phyloP scores from a whole-genome alignment of 371 early-diverging fungal species.

The Lichtheimia ramosa region DNA sequence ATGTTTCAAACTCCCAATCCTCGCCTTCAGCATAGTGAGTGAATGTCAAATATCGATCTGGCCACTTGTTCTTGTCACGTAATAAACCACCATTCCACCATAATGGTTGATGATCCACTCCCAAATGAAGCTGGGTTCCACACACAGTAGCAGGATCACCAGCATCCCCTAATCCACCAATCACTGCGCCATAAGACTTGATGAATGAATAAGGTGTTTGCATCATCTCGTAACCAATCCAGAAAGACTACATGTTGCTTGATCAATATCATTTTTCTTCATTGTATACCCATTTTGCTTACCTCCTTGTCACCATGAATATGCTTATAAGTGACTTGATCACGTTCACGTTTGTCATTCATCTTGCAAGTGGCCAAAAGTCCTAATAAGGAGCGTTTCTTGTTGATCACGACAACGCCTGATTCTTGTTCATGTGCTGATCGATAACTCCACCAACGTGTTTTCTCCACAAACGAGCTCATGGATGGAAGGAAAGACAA shows the following conservation, averaged over 20 bases:
- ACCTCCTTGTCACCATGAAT: slow-evolving; percentile 62
- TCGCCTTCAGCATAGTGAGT: slow-evolving; percentile 34
- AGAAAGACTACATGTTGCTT: slow-evolving; percentile 41
- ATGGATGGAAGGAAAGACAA: slow-evolving; percentile 46
- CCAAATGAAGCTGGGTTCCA: slow-evolving; percentile 54
- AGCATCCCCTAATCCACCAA: slow-evolving; percentile 53
- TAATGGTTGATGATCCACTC: slow-evolving; percentile 30
- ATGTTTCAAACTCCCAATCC: slow-evolving; percentile 36
- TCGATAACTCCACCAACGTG: slow-evolving; percentile 45
- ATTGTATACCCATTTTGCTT: neutral
- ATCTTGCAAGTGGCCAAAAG: slow-evolving; percentile 58
- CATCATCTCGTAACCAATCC: slow-evolving; percentile 62
- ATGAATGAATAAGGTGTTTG: slow-evolving; percentile 59
- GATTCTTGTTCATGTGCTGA: slow-evolving; percentile 66
- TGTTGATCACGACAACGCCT: slow-evolving; percentile 62
- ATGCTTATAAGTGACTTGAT: slow-evolving; percentile 43
- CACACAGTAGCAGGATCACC: slow-evolving; percentile 47
- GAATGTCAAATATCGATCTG: slow-evolving; percentile 28
- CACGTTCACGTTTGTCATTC: slow-evolving; percentile 53
- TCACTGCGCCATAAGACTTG: slow-evolving; percentile 50
- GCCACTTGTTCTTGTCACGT: slow-evolving; percentile 44
- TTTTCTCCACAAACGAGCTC: slow-evolving; percentile 38
- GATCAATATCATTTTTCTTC: neutral
- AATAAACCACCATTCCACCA: slow-evolving; percentile 59
- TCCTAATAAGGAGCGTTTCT: slow-evolving; percentile 51